Base-by-base conservation (phyloP, 2,329 filamentous ascomycete species). In the Epichloe coenophiala region DNA sequence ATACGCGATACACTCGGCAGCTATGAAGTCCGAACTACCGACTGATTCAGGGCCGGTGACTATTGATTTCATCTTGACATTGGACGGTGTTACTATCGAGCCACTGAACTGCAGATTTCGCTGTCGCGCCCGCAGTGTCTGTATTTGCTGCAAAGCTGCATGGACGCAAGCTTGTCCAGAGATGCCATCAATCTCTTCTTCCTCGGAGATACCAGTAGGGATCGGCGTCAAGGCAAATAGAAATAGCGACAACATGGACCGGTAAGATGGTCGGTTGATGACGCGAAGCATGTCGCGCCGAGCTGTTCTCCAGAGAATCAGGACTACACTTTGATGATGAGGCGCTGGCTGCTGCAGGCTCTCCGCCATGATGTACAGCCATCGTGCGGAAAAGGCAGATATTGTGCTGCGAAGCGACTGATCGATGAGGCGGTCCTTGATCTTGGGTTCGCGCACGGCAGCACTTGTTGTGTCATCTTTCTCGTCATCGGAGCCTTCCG, bases 191-290 rank as follows among this genome's bases (percentile, higher is more conserved):
- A 59, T 49, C 46, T 71, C 68, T 53, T 71, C 68, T 1, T 68
- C 68, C 41, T 70, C 68, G 0, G 64, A 63, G 13, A 71, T 65
- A 0, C 65, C 66, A 0, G 58, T 56, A 0, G 68, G 68, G 35
- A 71, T 68, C 0, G 68, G 68, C 1, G 67, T 69, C 40, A 68
- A 51, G 3, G 65, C 64, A 50, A 70, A 71, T 0, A 71, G 58
- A 48, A 68, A 65, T 1, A 71, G 53, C 0, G 65, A 63, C 2
- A 71, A 55, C 56, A 69, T 68, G 0, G 68, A 71, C 9, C 66
- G 62, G 48, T 71, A 71, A 0, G 65, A 69, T 0, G 67, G 63
- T 1, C 67, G 60, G 39, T 71, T 71, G 45, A 70, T 69, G 15
- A 68, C 61, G 17, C 63, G 61, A 7, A 69, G 58, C 63, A 70